Conservation (phyloP, 2,329 filamentous ascomycete genomes). For the Calonectria pteridis region DNA sequence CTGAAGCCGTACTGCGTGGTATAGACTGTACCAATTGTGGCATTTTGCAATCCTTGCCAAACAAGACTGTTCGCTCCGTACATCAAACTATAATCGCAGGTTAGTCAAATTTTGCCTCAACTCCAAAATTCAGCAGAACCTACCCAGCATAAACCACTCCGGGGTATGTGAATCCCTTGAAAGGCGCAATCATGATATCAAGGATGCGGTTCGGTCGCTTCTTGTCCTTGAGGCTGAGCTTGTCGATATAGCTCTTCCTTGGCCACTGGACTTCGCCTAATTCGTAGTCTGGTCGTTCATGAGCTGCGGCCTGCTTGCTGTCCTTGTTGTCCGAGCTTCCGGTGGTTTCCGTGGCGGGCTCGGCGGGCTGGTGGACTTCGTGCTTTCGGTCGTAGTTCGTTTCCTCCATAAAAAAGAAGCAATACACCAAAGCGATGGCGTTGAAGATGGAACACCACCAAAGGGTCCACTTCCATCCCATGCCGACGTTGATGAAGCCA, state of each 20-base stretch:
- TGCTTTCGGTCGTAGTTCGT: conserved; percentile 57
- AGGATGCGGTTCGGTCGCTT: conserved; percentile 53
- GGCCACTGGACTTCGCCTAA: conserved; percentile 47
- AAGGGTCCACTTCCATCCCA: conserved; percentile 49
- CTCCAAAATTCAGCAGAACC: not conserved
- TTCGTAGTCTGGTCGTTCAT: conserved; percentile 35
- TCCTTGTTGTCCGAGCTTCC: not conserved
- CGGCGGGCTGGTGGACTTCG: not conserved
- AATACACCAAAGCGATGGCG: conserved; percentile 45
- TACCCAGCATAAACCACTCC: conserved; percentile 51
- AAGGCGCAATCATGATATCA: conserved; percentile 50
- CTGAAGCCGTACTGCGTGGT: conserved; percentile 47
- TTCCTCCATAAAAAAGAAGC: conserved; percentile 68
- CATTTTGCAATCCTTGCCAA: conserved; percentile 48
- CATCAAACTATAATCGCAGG: conserved; percentile 33
- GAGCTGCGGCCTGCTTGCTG: not conserved
- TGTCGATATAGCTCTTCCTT: conserved; percentile 53
- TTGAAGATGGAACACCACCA: conserved; percentile 49
- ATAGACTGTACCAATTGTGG: conserved; percentile 48
- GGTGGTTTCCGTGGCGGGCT: not conserved
- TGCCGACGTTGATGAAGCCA: conserved; percentile 49
- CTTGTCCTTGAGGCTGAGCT: conserved; percentile 48
- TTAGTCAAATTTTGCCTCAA: not conserved
- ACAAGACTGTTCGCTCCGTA: conserved; percentile 50
- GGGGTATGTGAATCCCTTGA: conserved; percentile 47